Percentiles rank a stretch among this genome's conserved stretches.
Conservation (phyloP, 169 alveolate genomes). For the Amoebophrya sp. region DNA sequence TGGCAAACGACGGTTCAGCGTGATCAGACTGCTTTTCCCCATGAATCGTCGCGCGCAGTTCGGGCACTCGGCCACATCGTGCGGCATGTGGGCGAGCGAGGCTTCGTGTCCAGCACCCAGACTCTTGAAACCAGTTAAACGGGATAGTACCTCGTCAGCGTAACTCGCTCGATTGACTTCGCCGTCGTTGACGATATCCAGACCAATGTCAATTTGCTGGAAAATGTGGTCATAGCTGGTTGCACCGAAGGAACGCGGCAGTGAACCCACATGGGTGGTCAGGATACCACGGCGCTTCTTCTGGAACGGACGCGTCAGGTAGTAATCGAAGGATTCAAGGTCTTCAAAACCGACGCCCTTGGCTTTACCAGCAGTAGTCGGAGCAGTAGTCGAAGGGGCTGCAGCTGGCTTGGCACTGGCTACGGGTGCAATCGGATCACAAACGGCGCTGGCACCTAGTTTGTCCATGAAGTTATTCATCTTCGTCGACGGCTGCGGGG, state of each 20-base stretch:
- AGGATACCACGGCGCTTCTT: not conserved
- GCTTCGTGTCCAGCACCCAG: not conserved
- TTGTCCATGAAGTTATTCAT: no score
- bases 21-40: not conserved
- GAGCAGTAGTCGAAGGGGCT: not conserved
- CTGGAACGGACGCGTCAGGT: not conserved
- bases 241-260: not conserved
- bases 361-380: not conserved
- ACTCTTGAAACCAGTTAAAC: not conserved
- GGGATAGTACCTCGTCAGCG: not conserved
- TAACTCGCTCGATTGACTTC: not conserved
- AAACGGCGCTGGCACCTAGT: not conserved
- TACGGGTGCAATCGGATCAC: not conserved
- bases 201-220: not conserved
- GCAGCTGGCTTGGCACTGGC: not conserved
- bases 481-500: not conserved
- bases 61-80: not conserved
- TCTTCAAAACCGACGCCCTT: not conserved
- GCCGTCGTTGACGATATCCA: not conserved
- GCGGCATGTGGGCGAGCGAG: not conserved
- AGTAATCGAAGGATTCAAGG: not conserved
- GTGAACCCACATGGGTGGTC: not conserved
- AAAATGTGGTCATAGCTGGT: not conserved
- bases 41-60: not conserved
- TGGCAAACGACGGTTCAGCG: not conserved